These are phyloP conservation scores for Dioszegia aurantiaca DNA, from an alignment of 768 basidiomycete genomes.

Conservation along the genomic window DNA sequence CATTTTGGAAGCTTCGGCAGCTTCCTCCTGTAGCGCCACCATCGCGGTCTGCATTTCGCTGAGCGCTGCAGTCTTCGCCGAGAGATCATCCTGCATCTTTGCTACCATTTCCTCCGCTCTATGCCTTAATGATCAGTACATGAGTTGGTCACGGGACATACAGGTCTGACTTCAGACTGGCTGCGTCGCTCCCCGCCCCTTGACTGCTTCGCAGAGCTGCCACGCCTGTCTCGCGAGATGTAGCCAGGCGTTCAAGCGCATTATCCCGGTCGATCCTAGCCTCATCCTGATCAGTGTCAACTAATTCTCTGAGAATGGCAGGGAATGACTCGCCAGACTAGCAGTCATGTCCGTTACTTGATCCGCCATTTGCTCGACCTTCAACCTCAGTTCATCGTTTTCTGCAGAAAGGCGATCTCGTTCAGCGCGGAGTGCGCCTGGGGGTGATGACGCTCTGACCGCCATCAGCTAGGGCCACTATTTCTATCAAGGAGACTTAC, in stretches of 20 bases:
- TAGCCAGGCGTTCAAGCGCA: constrained; percentile 62
- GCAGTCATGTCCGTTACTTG: constrained; percentile 74
- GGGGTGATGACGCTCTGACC: constrained; percentile 21
- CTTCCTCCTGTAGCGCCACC: constrained; percentile 74
- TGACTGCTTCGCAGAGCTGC: constrained; percentile 65
- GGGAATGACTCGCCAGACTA: constrained; percentile 53
- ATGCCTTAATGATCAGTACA: constrained; percentile 59
- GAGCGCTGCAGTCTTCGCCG: constrained; percentile 68
- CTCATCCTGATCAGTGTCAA: constrained; percentile 60
- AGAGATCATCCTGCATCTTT: constrained; percentile 74
- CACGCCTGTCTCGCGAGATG: constrained; percentile 57
- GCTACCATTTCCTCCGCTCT: constrained; percentile 91
- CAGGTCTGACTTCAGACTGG: constrained; percentile 76
- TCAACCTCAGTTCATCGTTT: constrained; percentile 81
- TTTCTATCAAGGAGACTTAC: neutral
- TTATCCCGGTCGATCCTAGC: constrained; percentile 75
- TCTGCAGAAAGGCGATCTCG: constrained; percentile 64
- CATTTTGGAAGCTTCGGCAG: constrained; percentile 72
- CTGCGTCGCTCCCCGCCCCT: constrained; percentile 74
- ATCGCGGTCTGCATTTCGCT: constrained; percentile 72
- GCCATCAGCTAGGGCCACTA: neutral
- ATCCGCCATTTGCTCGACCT: constrained; percentile 70
- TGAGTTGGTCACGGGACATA: constrained; percentile 56
- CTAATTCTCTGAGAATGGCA: neutral
- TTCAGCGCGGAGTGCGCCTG: constrained; percentile 58